Base-by-base conservation (phyloP, 495 filamentous ascomycete genomes). In the Penicillium canariense region DNA sequence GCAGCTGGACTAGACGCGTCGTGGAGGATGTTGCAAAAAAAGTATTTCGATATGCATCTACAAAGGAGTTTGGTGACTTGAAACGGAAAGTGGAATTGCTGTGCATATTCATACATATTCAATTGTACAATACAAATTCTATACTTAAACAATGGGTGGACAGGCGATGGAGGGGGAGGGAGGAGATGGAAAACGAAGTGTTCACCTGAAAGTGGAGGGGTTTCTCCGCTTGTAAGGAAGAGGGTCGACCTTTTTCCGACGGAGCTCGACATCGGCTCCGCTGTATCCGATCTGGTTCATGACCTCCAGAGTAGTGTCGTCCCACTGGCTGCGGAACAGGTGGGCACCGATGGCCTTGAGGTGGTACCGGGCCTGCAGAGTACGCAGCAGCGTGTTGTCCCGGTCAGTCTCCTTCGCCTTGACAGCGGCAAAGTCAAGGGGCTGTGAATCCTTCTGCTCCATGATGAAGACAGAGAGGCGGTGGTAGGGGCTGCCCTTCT, bases 401-500 rank as follows among this genome's bases (percentile, higher is more conserved):
- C 90, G 69, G 46, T 72, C 66, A 12, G 65, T 65, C 52, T 72
- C 68, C 58, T 72, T 73, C 52, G 77, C 73, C 59, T 82, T 81
- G n/a, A 91, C 65, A 14, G 75, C 68, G 7, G 67, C 75, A 30
- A 82, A 70, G 62, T 95, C 85, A 36, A 96, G 59, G 1, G 69
- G 71, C 52, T 77, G 58, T 22, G 79, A 82, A 22, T 82, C 71
- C 35, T 80, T 75, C 73, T 99, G 94, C 72, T 92, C 79, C 28
- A 97, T 75, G 43, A 97, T 76, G 69, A 96, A 89, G 45, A 97
- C 66, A 26, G 82, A 81, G 31, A 96, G 78, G 46, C 94, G 87
- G 74, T 97, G 95, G 69, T 97, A 97, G 2, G 91, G 91, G 14
- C 84, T 80, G 43, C 94, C 94, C 75, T 90, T 95, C 66, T 97